Percentiles rank a stretch among this genome's conserved stretches.
phyloP scores from a whole-genome alignment of 352 stramenopile genomes.

The Globisporangium perplexum region DNA sequence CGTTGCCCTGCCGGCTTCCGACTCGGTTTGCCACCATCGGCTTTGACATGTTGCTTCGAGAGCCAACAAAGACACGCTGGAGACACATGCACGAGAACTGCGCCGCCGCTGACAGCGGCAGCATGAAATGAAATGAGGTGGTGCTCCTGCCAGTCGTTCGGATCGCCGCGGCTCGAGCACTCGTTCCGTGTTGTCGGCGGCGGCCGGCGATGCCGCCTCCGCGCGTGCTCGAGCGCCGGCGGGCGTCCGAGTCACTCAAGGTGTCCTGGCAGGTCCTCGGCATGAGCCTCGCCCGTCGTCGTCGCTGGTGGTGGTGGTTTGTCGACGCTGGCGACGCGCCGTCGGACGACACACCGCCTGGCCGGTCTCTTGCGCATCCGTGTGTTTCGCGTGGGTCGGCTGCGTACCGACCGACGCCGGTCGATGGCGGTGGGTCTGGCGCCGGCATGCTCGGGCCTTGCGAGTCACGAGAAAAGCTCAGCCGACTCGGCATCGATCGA shows the following conservation, averaged over 20 bases:
- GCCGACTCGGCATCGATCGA: background rate
- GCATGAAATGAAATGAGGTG: background rate
- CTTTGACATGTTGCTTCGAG: too few relatives aligned
- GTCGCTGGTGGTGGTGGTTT: too few relatives aligned
- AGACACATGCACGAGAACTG: background rate
- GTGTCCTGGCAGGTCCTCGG: too few relatives aligned
- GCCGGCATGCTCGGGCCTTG: too few relatives aligned
- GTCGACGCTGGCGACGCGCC: background rate
- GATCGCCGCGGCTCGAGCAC: background rate
- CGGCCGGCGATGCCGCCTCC: too few relatives aligned
- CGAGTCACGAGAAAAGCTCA: background rate
- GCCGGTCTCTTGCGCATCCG: background rate
- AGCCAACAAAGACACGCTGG: background rate
- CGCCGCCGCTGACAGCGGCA: background rate
- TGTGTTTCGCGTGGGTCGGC: background rate
- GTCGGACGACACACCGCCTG: background rate
- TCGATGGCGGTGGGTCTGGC: background rate
- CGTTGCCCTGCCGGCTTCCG: background rate
- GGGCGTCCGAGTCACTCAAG: background rate
- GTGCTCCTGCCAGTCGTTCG: background rate
- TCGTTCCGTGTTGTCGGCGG: background rate
- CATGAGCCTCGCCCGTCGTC: too few relatives aligned
- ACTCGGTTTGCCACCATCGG: too few relatives aligned
- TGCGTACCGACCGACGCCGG: background rate
- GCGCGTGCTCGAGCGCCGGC: too few relatives aligned